Evolutionary conservation across 1,139 yeast species (phyloP), one percentile per base, ranked within the genome.

Genomic region (Suhomyces kunorum): DNA sequence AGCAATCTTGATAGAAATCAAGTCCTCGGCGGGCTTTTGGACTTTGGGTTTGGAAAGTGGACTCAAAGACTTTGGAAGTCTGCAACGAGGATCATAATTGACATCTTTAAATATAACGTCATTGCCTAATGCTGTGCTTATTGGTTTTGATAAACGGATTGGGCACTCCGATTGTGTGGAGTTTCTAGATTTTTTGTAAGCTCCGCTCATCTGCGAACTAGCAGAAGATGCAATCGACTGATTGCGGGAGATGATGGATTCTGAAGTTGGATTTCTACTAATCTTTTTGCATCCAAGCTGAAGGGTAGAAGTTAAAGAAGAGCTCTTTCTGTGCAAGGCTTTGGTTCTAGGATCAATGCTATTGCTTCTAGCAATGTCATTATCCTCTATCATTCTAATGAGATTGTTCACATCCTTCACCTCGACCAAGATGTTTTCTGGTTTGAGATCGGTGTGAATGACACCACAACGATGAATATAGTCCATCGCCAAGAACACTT

Each of bases 391-490:
- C 54, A 74, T 68, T 40, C 70, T 64, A 20, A 87, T 81, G 49
- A 86, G 76, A 44, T 74, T 77, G 53, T 84, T 89, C 24, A 84
- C 90, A 52, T 87, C 88, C 28, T 83, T 84, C 44, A 87, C 83
- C 54, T 85, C 89, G 36, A 87, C 75, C 47, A 88, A 66, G n/a
- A 88, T 84, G 58, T 88, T 88, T 59, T 88, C 96, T 0, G 96
- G 96, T 61, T 88, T 88, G 46, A 88, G 69, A 56, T 88, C 96
- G 0, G 96, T 88, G 63, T 88, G 96, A 44, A 88, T 85, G 25
- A 88, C 83, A n/a, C 95, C 96, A 62, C 95, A 86, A 50, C 78
- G 83, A 58, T 88, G 96, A 48, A 88, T 66, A 57, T 84, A 87
- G 61, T 88, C 95, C 47, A 87, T 67, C 0, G 92, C 88, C 15